Evolutionary conservation across 2,329 filamentous ascomycete genomes (phyloP), one percentile per base, ranked within the genome.

Genomic region (Lecanicillium sp.): DNA sequence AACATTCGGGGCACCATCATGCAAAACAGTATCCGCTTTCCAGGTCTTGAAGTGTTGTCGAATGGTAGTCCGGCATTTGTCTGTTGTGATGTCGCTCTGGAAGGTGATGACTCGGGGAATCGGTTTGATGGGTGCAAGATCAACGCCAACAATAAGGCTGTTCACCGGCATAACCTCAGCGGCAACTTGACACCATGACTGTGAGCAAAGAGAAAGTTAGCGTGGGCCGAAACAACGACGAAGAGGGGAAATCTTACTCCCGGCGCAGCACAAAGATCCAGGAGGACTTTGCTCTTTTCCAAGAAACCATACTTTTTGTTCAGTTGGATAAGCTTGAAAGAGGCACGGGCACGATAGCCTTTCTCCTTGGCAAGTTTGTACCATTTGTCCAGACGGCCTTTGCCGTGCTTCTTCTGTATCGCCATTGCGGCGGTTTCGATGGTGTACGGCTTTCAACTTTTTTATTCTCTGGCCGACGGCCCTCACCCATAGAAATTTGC

Each of bases 281-380:
- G 73, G 45, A 95, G 70, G 53, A 96, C 92, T 70, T 86, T 94
- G 65, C 87, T 94, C 71, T 94, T 90, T 63, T 96, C 88, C 51
- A 98, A 71, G 64, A 98, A 98, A 50, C 87, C 85, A 83, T 94
- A 98, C 61, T 95, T 96, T 67, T 96, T 95, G 70, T 98, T 98
- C 53, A 98, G 70, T 62, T 98, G 90, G 51, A 98, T 90, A 52
- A 98, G 68, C 68, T 98, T 98, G 75, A 96, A 96, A 41, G 92
- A 89, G 51, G 92, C 89, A 74, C 92, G 78, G 45, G 92, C 90
- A 55, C 92, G 76, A 59, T 95, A 98, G 46, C 92, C 92, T 64
- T 95, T 96, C 62, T 98, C 92, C 65, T 98, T 98, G 45, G 92
- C 92, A 54, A 96, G 80, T 60, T 89, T 90, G 67, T 96, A 98